Evolutionary conservation across 192 early-diverging fungal genomes (phyloP).

Genomic region (Backusella psychrophila): DNA sequence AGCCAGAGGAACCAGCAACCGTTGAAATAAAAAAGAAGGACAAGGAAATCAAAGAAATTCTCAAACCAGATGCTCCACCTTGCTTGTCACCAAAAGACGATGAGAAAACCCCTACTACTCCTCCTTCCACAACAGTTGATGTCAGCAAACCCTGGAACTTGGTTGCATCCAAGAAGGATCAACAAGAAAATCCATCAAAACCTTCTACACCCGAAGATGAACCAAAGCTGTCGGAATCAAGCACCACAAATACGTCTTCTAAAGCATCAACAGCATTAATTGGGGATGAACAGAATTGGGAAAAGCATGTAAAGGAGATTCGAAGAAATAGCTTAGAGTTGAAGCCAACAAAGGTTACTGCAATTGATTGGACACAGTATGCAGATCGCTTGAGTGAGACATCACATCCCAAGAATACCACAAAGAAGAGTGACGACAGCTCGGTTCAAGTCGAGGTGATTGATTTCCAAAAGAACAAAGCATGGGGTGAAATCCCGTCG

Average conservation of each 20-base stretch:
- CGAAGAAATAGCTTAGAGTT: background rate
- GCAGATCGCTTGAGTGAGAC: background rate
- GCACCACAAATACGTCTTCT: background rate
- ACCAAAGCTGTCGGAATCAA: background rate
- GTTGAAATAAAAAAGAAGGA: background rate
- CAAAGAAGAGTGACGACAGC: background rate
- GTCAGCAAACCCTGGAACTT: constrained; percentile 5
- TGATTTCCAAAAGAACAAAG: constrained; percentile 9
- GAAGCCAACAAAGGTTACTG: background rate
- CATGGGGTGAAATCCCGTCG: background rate
- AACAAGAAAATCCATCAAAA: background rate
- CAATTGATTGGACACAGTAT: constrained; percentile 5
- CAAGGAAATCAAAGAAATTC: background rate
- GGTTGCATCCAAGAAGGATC: constrained; percentile 8
- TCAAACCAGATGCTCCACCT: background rate
- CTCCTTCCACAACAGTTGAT: background rate
- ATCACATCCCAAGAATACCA: background rate
- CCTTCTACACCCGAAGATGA: background rate
- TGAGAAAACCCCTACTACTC: background rate
- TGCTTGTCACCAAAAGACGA: too few species aligned
- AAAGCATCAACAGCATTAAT: background rate
- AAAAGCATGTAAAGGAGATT: background rate
- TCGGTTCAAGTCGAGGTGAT: background rate
- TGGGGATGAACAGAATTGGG: constrained; percentile 10
- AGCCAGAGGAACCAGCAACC: background rate